Evolutionary conservation across 768 basidiomycete species (phyloP), one percentile per base, ranked within the genome.

Genomic region (Crassisporium funariophilum): DNA sequence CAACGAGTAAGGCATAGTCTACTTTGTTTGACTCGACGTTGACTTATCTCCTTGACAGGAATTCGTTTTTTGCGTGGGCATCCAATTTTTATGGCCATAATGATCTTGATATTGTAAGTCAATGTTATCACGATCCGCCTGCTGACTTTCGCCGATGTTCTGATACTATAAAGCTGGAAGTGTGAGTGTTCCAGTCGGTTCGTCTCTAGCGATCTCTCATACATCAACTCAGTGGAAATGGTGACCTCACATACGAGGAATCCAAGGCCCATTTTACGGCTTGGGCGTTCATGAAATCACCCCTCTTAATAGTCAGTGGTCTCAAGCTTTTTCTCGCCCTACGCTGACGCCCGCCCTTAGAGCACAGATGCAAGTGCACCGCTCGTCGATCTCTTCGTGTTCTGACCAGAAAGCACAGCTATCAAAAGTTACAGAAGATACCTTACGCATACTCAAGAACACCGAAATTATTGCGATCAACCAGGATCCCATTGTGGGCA

Each of bases 241-340:
- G 82, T 11, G 66, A 76, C 23, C 66, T 86, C 35, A 77, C 78
- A 0, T 76, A 71, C 56, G 82, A 86, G 11, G 84, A 87, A 64
- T 64, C 75, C 17, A 86, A 86, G 60, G 73, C 82, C 2, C 84
- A 87, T 58, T 87, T 86, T 59, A 86, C 84, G 0, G 83, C 81
- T 0, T 86, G 85, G 84, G 82, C 82, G 24, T 63, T 87, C 23
- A 76, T 85, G 78, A 86, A 85, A 57, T 81, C 81, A 0, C 84
- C 84, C 2, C 71, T 86, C 11, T 67, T 86, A 41, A 79, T 86
- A 45, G 77, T 68, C n/a, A n/a, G n/a, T n/a, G n/a, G n/a, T n/a
- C n/a, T 39, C 42, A 61, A n/a, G n/a, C 9, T 24, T 41, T 19
- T 19, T 17, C 41, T 31, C 17, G 17, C 41, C 24, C 41, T 36